Evolutionary conservation across 768 basidiomycete genomes (phyloP), one percentile per base, ranked within the genome.

Genomic region (Pleurotus eryngii): DNA sequence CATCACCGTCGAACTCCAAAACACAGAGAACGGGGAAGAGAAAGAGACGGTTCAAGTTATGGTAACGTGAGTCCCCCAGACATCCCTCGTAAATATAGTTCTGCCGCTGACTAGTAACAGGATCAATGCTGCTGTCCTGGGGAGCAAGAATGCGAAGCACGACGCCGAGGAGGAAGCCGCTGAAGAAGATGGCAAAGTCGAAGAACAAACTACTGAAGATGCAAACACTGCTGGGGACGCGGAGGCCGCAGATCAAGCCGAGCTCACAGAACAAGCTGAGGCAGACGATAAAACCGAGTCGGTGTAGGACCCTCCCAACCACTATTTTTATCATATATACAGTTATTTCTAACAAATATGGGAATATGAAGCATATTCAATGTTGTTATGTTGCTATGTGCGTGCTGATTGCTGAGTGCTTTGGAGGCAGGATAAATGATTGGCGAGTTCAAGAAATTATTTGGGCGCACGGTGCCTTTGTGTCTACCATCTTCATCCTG

Each of bases 91-190:
- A 14, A 27, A 9, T 26, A 30, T 46, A 22, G 18, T 11, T 27
- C n/a, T 58, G 49, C 61, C 39, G 39, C 26, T 15, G 49, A 57
- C 38, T 35, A 48, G 35, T 17, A 55, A 59, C 58, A 91, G 89
- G 12, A 80, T 92, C 63, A 92, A 90, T 67, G 90, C 89, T 26
- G 86, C 85, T 35, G 89, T 91, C 27, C 66, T 86, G 42, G 87
- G 86, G 1, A 89, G 87, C 69, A 89, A 89, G 70, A 74, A 76
- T 46, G 75, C 76, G 2, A 75, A 72, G 59, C 74, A 73, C 8
- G 72, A 59, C 2, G 67, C 71, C 18, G 69, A 59, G 14, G 74
- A 70, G 43, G 68, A 70, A n/a, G 68, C 69, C 15, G 40, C 56
- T 15, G 38, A 62, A 46, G 56, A 68, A 49, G 60, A 68, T 58